Conservation (phyloP, 208 protist species). For the Leishmania arabica region DNA sequence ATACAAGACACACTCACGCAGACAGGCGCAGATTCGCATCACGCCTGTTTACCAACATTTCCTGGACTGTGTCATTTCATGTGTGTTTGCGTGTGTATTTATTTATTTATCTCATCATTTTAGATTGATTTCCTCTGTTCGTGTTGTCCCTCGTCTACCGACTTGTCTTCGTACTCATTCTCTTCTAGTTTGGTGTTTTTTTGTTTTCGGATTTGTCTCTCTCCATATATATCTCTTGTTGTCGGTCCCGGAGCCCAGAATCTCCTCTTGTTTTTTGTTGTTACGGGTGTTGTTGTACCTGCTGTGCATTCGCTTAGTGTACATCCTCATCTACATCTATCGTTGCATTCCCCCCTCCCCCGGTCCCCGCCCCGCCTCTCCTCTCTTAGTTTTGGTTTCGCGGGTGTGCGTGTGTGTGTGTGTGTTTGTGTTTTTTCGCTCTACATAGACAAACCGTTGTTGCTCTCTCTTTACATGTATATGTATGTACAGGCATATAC, state of each 20-base stretch:
- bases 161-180: too few species aligned
- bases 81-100: not conserved
- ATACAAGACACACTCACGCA: not conserved
- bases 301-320: not conserved
- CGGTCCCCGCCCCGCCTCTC: too few species aligned
- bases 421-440: too few species aligned
- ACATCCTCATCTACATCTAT: not conserved
- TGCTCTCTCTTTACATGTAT: not conserved
- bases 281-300: not conserved
- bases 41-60: not conserved
- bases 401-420: not conserved
- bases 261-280: not conserved
- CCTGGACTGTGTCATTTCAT: not conserved
- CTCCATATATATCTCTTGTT: not conserved
- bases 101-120: not conserved
- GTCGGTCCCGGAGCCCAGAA: too few species aligned
- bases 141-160: too few species aligned
- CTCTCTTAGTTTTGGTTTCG: not conserved
- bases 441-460: too few species aligned
- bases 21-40: not conserved
- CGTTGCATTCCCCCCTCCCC: too few species aligned
- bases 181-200: not conserved
- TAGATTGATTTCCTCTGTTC: too few species aligned
- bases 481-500: too few species aligned
- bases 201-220: not conserved